Evolutionary conservation across 2,329 filamentous ascomycete genomes (phyloP).

Genomic region (Fusarium palustre): DNA sequence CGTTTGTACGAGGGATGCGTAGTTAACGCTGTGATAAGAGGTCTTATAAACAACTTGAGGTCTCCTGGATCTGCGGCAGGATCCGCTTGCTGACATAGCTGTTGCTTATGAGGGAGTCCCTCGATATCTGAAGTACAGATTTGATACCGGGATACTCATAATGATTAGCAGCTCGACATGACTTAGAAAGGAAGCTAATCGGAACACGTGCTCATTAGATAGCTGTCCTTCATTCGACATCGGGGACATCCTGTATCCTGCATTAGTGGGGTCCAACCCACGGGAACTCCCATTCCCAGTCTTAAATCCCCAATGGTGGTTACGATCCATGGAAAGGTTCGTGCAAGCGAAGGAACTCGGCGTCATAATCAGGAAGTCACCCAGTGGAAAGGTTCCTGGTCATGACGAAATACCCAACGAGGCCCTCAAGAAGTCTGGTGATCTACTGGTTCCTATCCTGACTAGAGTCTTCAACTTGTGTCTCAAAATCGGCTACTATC

Average conservation of each 20-base stretch:
- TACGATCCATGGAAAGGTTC: too few relatives aligned
- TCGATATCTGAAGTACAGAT: not conserved
- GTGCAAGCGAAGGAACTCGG: too few relatives aligned
- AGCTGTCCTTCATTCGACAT: not conserved
- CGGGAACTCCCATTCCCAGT: too few relatives aligned
- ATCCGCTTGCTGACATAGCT: not conserved
- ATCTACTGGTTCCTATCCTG: too few relatives aligned
- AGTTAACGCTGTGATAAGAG: slow-evolving; percentile 8
- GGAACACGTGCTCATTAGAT: not conserved
- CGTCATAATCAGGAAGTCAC: too few relatives aligned
- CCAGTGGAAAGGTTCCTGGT: too few relatives aligned
- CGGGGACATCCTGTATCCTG: not conserved
- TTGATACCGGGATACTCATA: not conserved
- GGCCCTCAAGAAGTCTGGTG: too few relatives aligned
- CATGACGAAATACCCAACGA: too few relatives aligned
- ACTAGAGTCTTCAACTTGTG: too few relatives aligned
- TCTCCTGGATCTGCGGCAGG: not conserved
- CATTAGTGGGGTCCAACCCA: too few relatives aligned
- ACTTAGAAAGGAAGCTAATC: fast-evolving
- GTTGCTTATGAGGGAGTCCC: not conserved
- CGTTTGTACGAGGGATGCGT: not conserved
- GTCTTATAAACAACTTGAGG: not conserved
- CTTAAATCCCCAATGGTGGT: too few relatives aligned
- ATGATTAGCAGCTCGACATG: not conserved
- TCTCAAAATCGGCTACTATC: too few relatives aligned